Percentiles rank a stretch among this genome's conserved stretches.
Evolutionary conservation across 305 asterid genomes (phyloP).

Genomic region (Fraxinus sp.): DNA sequence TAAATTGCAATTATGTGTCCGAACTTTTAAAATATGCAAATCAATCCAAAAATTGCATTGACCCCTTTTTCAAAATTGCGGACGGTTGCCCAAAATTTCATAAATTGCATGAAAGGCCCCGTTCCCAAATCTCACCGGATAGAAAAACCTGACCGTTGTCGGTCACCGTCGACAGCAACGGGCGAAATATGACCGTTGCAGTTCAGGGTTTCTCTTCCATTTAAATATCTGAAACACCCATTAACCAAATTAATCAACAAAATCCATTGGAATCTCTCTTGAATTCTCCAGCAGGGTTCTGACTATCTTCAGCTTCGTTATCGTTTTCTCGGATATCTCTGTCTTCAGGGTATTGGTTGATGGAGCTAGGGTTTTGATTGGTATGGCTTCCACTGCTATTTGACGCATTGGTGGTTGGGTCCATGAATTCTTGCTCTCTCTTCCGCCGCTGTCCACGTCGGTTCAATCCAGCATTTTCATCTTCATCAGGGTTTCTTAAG

Average conservation of each 20-base stretch:
- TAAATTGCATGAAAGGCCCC: too few relatives aligned
- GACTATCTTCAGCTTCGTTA: slow-evolving; percentile 22
- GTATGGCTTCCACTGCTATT: slow-evolving; percentile 44
- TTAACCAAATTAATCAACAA: too few relatives aligned
- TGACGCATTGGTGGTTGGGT: slow-evolving; percentile 19
- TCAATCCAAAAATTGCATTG: too few relatives aligned
- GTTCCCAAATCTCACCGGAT: too few relatives aligned
- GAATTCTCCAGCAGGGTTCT: slow-evolving; percentile 43
- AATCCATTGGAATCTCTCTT: too few relatives aligned
- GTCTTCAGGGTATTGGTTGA: slow-evolving; percentile 37
- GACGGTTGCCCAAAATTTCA: too few relatives aligned
- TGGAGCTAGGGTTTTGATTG: slow-evolving; percentile 11
- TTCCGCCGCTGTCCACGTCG: background rate
- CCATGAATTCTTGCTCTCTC: background rate
- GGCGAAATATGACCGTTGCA: slow-evolving; percentile 64
- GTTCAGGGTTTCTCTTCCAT: slow-evolving; percentile 25
- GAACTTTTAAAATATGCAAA: too few relatives aligned
- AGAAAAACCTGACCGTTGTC: slow-evolving; percentile 50
- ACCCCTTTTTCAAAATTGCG: too few relatives aligned
- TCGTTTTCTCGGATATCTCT: slow-evolving; percentile 26
- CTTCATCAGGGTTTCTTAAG: slow-evolving; percentile 36
- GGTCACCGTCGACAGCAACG: slow-evolving; percentile 13
- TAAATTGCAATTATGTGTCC: too few relatives aligned
- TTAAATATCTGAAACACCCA: slow-evolving; percentile 25
- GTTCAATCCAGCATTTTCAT: slow-evolving; percentile 32